Percentiles rank a stretch among this genome's conserved stretches.
Evolutionary conservation across 306 rosid genomes (phyloP).

Genomic region (Dryas alaskensis): DNA sequence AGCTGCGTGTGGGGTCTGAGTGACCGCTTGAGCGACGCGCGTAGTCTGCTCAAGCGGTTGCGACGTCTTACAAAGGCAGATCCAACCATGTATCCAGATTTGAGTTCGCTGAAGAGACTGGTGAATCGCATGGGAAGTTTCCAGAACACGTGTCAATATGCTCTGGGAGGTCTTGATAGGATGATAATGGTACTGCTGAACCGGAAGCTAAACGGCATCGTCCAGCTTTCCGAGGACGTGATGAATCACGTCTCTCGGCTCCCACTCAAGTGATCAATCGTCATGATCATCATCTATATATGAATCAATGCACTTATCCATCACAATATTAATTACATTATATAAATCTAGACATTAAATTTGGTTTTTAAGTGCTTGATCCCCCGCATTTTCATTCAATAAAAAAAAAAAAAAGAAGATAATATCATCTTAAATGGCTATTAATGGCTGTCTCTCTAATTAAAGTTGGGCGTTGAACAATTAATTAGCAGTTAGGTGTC

Average conservation of each 20-base stretch:
- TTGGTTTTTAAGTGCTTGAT: too few species aligned
- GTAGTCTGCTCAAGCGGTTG: conserved; percentile 2
- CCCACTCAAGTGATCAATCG: background rate
- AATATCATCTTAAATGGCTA: background rate
- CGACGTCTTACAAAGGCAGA: background rate
- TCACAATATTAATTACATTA: too few species aligned
- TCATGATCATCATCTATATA: background rate
- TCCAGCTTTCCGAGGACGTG: conserved; percentile 6
- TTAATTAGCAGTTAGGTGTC: too few species aligned
- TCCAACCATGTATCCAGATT: background rate
- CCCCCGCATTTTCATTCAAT: too few species aligned
- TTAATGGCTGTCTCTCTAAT: too few species aligned
- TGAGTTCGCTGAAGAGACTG: background rate
- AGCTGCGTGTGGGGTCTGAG: conserved; percentile 21
- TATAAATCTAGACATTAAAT: too few species aligned
- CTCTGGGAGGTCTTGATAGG: conserved; percentile 21
- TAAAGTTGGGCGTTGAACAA: too few species aligned
- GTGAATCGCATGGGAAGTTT: conserved; percentile 18
- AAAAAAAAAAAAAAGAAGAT: background rate
- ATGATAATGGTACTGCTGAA: conserved; percentile 22
- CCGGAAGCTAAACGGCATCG: conserved; percentile 27
- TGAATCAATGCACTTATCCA: background rate
- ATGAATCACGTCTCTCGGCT: background rate
- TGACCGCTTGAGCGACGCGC: conserved; percentile 1
- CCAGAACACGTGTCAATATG: background rate